phyloP scores from a whole-genome alignment of 208 protist species.

The Leishmania mexicana region DNA sequence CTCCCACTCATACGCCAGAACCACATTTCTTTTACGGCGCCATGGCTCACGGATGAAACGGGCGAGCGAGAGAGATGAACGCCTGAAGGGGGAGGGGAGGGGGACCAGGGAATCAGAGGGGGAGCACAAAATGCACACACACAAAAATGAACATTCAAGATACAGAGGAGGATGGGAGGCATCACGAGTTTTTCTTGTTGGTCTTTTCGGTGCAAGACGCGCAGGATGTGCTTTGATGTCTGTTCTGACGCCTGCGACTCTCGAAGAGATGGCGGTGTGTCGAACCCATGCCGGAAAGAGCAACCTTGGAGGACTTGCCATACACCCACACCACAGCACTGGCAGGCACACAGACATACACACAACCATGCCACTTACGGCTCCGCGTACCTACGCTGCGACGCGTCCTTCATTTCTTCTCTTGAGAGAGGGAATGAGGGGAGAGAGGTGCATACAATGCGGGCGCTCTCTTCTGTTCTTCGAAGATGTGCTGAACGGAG shows the following conservation, averaged over 20 bases:
- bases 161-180: constrained; percentile 1
- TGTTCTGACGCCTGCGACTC: not conserved
- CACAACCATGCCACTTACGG: constrained; percentile 8
- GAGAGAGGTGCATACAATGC: not conserved
- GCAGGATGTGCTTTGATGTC: not conserved
- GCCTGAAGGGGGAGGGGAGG: not conserved
- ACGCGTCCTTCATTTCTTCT: not conserved
- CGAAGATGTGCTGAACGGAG: not conserved
- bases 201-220: not conserved
- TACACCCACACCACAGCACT: not conserved
- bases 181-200: not conserved
- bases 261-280: not conserved
- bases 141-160: constrained; percentile 3
- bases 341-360: not conserved
- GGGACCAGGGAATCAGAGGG: not conserved
- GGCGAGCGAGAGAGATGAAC: not conserved
- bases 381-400: constrained; percentile 1
- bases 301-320: not conserved
- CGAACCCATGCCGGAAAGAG: not conserved
- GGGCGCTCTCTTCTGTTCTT: not conserved
- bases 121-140: not conserved
- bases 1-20: not conserved
- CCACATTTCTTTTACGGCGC: not conserved
- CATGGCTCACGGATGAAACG: not conserved
- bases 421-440: not conserved